phyloP scores from a whole-genome alignment of 192 early-diverging fungal genomes.

The Rhizophlyctis rosea region DNA sequence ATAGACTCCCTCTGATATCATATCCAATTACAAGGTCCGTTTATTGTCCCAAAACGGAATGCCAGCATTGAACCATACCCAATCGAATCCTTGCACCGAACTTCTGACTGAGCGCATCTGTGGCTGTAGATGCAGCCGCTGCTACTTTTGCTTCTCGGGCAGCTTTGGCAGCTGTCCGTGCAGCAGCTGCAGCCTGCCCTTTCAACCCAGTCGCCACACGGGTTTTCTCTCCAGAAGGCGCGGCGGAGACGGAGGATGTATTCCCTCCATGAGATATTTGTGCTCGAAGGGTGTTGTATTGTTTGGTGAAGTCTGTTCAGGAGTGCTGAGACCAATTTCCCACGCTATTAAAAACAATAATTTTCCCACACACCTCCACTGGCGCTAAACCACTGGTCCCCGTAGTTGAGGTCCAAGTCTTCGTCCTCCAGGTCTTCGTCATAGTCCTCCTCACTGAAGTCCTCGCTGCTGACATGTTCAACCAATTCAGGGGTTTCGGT shows the following conservation, averaged over 20 bases:
- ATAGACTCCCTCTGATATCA: slow-evolving; percentile 22
- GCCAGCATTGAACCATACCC: slow-evolving; percentile 41
- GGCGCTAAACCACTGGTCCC: slow-evolving; percentile 76
- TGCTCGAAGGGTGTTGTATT: slow-evolving; percentile 17
- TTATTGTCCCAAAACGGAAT: too few species aligned
- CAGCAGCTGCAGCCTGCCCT: slow-evolving; percentile 22
- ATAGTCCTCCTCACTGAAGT: slow-evolving; percentile 51
- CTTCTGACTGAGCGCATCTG: slow-evolving; percentile 43
- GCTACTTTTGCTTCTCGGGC: slow-evolving; percentile 23
- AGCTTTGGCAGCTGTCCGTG: slow-evolving; percentile 25
- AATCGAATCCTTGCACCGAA: slow-evolving; percentile 72
- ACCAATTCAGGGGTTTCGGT: slow-evolving; percentile 35
- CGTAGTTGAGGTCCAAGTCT: slow-evolving; percentile 64
- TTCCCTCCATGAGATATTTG: too few species aligned
- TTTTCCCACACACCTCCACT: slow-evolving; percentile 63
- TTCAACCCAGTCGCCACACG: slow-evolving; percentile 19
- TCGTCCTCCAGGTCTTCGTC: slow-evolving; percentile 67
- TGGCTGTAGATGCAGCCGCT: slow-evolving; percentile 18
- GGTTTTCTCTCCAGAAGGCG: too few species aligned
- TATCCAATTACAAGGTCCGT: too few species aligned
- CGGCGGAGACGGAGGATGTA: too few species aligned
- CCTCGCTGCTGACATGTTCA: slow-evolving; percentile 37
- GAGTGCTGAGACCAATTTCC: too few species aligned
- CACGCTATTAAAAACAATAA: too few species aligned
- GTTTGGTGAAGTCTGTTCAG: slow-evolving; percentile 83